Conservation (phyloP, 2,329 filamentous ascomycete species). For the Dryadomyces quercus-mongolicae region DNA sequence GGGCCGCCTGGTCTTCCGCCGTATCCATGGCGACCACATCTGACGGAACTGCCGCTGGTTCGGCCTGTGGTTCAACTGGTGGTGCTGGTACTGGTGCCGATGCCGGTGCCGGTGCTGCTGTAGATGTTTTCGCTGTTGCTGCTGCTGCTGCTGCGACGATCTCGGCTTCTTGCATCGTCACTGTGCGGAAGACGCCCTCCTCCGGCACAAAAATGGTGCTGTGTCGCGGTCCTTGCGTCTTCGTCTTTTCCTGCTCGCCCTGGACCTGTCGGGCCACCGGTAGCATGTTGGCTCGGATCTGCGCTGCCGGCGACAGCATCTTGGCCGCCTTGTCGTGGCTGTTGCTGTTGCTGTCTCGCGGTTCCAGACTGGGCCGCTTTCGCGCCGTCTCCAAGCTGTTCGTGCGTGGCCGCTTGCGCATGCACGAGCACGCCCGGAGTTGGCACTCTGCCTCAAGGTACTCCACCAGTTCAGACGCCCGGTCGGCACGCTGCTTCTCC, state of each 20-base stretch:
- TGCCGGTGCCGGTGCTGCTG: not conserved
- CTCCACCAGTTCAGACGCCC: constrained; percentile 60
- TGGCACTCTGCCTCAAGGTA: constrained; percentile 67
- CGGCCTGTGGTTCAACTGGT: constrained; percentile 10
- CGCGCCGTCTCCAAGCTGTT: constrained; percentile 20
- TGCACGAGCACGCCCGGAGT: constrained; percentile 53
- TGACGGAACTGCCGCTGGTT: constrained; percentile 14
- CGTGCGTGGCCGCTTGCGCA: constrained; percentile 24
- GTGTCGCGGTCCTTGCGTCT: constrained; percentile 21
- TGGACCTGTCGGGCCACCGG: constrained; percentile 18
- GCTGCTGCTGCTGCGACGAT: constrained; percentile 32
- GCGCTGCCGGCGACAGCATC: constrained; percentile 6
- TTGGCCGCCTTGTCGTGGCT: constrained; percentile 23
- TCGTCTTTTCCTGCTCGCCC: not conserved
- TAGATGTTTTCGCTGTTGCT: constrained; percentile 15
- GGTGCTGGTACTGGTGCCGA: not conserved
- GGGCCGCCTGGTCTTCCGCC: not conserved
- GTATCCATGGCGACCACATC: constrained; percentile 21
- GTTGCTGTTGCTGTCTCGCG: constrained; percentile 15
- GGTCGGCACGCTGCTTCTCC: constrained; percentile 51
- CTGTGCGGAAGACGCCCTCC: constrained; percentile 50
- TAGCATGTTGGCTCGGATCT: constrained; percentile 14
- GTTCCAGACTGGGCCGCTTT: constrained; percentile 22
- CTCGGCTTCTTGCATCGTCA: constrained; percentile 31
- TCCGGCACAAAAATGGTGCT: constrained; percentile 48